Base-by-base conservation (phyloP, 2,329 filamentous ascomycete genomes). In the Penicillium aurantiogriseum region DNA sequence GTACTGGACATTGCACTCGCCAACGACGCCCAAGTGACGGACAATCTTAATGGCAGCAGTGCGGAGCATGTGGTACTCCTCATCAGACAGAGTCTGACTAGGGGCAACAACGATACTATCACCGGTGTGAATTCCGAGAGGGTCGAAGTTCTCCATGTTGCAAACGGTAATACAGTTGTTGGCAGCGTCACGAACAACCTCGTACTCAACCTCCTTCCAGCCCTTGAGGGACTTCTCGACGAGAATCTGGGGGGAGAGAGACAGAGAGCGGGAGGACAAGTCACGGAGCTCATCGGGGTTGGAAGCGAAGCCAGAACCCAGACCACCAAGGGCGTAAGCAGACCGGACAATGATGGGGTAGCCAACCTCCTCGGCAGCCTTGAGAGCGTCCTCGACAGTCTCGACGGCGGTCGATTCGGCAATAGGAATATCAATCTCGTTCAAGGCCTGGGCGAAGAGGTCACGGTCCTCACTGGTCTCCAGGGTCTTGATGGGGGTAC, bases 131-230 rank as follows among this genome's bases (percentile, higher is more conserved):
- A 96, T 95, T 71, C 94, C 94, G 38, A 99, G 86, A 64, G 94
- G 94, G 72, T 97, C 94, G 70, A 97, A 97, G 83, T 97, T 97
- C 78, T 96, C 91, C 91, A 95, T 95, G 81, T 95, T 97, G 83
- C 93, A 97, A 67, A 97, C 93, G 4, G 93, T 97, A 71, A 97
- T 97, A 76, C 94, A 97, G 85, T 99, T 99, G 84, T 97, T 95
- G 76, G 90, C 88, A 53, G 91, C 93, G 76, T 99, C 94, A 69
- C 94, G 90, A 62, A 97, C 94, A 57, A 97, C 94, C 78, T 97
- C 94, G 72, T 97, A 99, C 77, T 99, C 94, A 50, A 97, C 89
- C 78, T 99, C 94, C 80, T 99, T 99, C 94, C 94, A 99, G 76
- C 94, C 94, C 83, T 97, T 97, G 67, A 99, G 86, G 51, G 92